Conservation (phyloP, 202 grass and related monocot genomes). For the Panicum virgatum region DNA sequence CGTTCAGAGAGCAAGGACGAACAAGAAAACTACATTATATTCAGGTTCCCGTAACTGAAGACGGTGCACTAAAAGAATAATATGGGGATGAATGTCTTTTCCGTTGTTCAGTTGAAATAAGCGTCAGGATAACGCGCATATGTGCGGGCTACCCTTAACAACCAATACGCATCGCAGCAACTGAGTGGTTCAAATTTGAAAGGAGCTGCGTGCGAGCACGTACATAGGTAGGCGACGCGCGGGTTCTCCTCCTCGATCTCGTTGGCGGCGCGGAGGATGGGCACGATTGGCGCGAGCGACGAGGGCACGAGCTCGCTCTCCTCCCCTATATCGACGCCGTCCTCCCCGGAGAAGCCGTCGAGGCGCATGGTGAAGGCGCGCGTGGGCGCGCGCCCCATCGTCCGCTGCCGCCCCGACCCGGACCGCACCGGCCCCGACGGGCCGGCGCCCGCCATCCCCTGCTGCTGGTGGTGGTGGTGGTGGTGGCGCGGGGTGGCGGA, state of each 20-base stretch:
- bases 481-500: too few relatives aligned
- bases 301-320: conserved; percentile 90
- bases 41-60: not conserved
- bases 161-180: not conserved
- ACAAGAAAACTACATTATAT: conserved; percentile 13
- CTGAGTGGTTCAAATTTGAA: not conserved
- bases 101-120: not conserved
- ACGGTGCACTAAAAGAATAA: not conserved
- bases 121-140: not conserved
- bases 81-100: not conserved
- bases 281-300: conserved; percentile 76
- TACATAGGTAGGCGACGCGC: conserved; percentile 93
- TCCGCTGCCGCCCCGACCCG: conserved; percentile 12
- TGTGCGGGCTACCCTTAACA: not conserved
- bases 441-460: conserved; percentile 27
- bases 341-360: conserved; percentile 44
- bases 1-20: conserved; percentile 16
- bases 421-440: conserved; percentile 1
- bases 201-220: not conserved
- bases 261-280: conserved; percentile 92
- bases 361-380: conserved; percentile 47
- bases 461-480: not conserved
- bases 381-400: conserved; percentile 39
- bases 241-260: conserved; percentile 71
- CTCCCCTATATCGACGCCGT: conserved; percentile 22